A percentile compares a stretch with the other conserved stretches of the same genome.
Evolutionary conservation across 2,329 filamentous ascomycete genomes (phyloP).

Genomic region (Arthrobotrys entomopaga): DNA sequence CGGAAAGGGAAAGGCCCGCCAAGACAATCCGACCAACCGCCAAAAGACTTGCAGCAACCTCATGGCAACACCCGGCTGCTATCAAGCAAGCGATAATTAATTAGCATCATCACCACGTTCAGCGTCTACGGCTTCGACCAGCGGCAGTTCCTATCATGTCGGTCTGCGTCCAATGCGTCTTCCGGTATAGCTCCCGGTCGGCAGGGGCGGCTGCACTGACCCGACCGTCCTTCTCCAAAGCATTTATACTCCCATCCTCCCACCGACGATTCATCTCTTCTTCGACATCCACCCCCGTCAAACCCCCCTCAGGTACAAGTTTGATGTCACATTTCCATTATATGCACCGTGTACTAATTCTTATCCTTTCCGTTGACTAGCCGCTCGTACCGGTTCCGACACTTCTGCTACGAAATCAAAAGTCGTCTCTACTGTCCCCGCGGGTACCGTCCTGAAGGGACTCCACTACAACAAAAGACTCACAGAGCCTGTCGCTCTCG

Average conservation of each 20-base stretch:
- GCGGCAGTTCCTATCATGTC: constrained; percentile 23
- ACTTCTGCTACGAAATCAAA: constrained; percentile 28
- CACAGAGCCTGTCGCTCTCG: constrained; percentile 76
- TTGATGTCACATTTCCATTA: constrained; percentile 3
- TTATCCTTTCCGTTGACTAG: not conserved
- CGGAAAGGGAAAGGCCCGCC: constrained; percentile 35
- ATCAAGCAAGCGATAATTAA: not conserved
- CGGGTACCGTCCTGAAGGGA: constrained; percentile 76
- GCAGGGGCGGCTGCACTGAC: not conserved
- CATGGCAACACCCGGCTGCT: constrained; percentile 25
- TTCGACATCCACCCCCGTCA: constrained; percentile 12
- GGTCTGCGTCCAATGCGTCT: constrained; percentile 37
- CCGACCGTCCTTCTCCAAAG: constrained; percentile 6
- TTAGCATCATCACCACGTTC: not conserved
- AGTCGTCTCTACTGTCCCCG: constrained; percentile 61
- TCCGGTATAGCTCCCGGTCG: constrained; percentile 36
- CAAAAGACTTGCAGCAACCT: constrained; percentile 21
- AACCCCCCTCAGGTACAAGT: constrained; percentile 29
- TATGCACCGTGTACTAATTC: constrained; percentile 1
- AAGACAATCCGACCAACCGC: constrained; percentile 11
- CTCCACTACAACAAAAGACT: constrained; percentile 81
- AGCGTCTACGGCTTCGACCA: not conserved
- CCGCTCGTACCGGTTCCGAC: not conserved
- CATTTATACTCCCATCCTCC: not conserved
- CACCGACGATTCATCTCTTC: constrained; percentile 29